Base-by-base conservation (phyloP, 768 basidiomycete genomes). In the Tulasnella sp. region DNA sequence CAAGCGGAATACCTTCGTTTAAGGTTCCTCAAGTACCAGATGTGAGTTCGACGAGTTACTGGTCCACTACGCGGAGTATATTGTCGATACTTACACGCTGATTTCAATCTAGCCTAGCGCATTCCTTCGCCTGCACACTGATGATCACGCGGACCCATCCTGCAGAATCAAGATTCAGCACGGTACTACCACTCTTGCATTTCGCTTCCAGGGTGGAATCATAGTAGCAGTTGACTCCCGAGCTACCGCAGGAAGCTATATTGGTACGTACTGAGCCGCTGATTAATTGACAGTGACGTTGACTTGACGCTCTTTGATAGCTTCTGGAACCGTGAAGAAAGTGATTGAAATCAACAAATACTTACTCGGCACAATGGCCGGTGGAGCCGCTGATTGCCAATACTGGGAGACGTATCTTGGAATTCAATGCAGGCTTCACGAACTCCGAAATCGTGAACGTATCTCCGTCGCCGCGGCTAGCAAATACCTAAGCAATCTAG, bases 261-360 rank as follows among this genome's bases (percentile, higher is more conserved):
- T 99, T 63, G 93, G 93, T 92, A 37, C 44, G 78, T 70, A 10
- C 29, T n/a, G n/a, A n/a, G n/a, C 44, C 27, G 37, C 10, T 15
- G 12, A 13, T 27, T 15, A 4, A 20, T 45, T 31, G 31, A 27
- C 19, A 20, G 15, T 19, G 37, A 22, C 28, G 31, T 49, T 13
- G 31, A 2, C 24, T 56, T 45, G 24, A 25, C 25, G 25, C 25
- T 24, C 19, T 28, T n/a, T 39, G 13, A 1, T 62, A 96, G 93
- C 93, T 0, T 89, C 83, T 16, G 92, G 93, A 48, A 98, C 93
- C 13, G 89, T 99, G 56, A 98, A 93, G 74, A 99, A 96, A 72
- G 92, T 99, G 57, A 98, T 99, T 60, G 95, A 99, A 70, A 99
- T 99, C 68, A 98, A 98, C 70, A 89, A 89, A 35, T 98, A 91